Percentiles rank a stretch among this genome's conserved stretches.
These are phyloP conservation scores for Verticillium isaacii DNA, from an alignment of 2,329 filamentous ascomycete genomes.

Conservation along the genomic window DNA sequence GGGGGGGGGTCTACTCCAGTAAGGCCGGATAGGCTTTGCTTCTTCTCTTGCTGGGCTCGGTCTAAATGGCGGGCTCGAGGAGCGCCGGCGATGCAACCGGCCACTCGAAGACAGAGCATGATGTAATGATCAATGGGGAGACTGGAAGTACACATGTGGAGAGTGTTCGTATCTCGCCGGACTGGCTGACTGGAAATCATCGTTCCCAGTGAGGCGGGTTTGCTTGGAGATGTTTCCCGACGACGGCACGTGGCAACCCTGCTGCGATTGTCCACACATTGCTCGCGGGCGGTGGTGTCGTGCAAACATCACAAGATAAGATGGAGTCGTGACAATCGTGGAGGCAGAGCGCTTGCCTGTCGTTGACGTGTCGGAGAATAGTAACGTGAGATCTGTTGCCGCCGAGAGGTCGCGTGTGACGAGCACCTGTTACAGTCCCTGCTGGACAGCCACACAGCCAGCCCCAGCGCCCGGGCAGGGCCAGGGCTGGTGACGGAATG, in stretches of 20 bases:
- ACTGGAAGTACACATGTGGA: neutral
- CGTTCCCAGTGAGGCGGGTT: neutral
- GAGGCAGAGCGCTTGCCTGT: neutral
- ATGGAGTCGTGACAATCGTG: neutral
- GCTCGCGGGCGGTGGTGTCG: neutral
- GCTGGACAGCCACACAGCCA: neutral
- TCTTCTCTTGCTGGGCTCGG: neutral
- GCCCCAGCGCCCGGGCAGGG: neutral
- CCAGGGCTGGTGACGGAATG: neutral
- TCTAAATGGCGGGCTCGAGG: neutral
- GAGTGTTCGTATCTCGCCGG: neutral
- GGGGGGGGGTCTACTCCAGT: neutral
- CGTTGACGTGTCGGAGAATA: neutral
- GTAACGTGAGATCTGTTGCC: neutral
- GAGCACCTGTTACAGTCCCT: neutral
- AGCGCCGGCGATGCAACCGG: neutral
- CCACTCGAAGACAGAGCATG: neutral
- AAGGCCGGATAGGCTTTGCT: neutral
- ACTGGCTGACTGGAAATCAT: neutral
- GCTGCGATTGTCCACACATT: neutral
- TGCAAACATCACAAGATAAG: neutral
- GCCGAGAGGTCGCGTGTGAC: neutral
- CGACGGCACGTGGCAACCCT: neutral
- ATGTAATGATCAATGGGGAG: neutral
- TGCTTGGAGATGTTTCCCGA: neutral